These are phyloP conservation scores for Cryphonectria radicalis DNA, from an alignment of 2,329 filamentous ascomycete genomes.

Conservation along the genomic window DNA sequence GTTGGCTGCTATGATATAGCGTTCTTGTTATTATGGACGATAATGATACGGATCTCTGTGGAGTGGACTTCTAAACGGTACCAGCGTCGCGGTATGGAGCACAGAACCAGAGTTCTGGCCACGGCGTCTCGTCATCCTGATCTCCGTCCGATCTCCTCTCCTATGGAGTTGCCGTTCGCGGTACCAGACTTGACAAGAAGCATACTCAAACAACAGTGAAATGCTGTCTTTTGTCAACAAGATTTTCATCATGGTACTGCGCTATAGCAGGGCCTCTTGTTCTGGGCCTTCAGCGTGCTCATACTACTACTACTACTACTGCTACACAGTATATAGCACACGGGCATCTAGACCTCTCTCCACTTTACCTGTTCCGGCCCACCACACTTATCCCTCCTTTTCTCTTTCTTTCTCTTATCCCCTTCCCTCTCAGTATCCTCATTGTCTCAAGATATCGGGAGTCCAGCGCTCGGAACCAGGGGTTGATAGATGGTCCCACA, in stretches of 20 bases:
- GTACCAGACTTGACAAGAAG: background rate
- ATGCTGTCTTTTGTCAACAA: background rate
- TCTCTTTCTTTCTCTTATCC: background rate
- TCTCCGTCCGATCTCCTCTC: slow-evolving; percentile 2
- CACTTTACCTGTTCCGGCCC: background rate
- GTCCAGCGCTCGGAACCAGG: background rate
- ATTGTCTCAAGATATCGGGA: background rate
- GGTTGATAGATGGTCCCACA: background rate
- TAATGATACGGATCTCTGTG: background rate
- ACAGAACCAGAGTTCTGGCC: background rate
- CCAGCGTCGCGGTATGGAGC: background rate
- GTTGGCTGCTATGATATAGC: background rate
- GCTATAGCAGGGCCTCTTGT: background rate
- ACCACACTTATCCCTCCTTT: background rate
- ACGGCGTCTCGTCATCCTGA: background rate
- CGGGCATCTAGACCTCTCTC: background rate
- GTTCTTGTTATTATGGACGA: background rate
- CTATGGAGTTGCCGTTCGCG: background rate
- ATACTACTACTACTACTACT: background rate
- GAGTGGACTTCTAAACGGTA: background rate
- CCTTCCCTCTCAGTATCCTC: background rate
- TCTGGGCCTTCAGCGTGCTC: background rate
- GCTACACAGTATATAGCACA: background rate
- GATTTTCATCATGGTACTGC: background rate
- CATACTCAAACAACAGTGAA: background rate